Conservation (phyloP, 345 rosid species). For the Pistacia atlantica region DNA sequence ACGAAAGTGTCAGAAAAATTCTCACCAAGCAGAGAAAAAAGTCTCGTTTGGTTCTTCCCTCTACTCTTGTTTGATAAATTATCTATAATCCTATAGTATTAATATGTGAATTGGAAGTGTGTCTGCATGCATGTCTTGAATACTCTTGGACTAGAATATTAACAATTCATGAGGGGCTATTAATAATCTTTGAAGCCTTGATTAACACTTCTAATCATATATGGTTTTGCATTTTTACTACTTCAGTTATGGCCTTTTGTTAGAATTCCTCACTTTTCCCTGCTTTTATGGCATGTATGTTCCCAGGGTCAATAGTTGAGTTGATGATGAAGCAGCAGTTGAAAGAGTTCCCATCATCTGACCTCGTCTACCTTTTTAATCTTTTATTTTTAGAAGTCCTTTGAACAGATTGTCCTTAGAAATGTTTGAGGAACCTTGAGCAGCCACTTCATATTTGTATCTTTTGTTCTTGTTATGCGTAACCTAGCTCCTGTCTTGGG, state of each 20-base stretch:
- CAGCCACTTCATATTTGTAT: not conserved
- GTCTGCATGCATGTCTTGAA: not conserved
- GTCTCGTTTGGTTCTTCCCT: not conserved
- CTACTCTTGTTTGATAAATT: not conserved
- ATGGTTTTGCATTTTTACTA: not conserved
- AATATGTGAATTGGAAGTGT: not conserved
- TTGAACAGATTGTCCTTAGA: not conserved
- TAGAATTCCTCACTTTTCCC: not conserved
- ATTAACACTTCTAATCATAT: not conserved
- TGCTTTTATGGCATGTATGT: not conserved
- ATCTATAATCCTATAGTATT: too few species aligned
- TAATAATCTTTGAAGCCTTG: not conserved
- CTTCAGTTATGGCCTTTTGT: not conserved
- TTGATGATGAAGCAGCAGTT: not conserved
- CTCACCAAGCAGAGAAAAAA: not conserved
- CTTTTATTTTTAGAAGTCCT: not conserved
- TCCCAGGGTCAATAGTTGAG: not conserved
- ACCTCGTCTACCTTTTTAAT: not conserved
- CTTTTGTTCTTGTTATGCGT: not conserved
- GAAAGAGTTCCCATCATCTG: not conserved
- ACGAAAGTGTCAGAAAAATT: not conserved
- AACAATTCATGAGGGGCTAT: not conserved
- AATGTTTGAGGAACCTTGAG: not conserved
- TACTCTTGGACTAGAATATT: not conserved
- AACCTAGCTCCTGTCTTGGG: not conserved